A percentile compares a stretch with the other conserved stretches of the same genome.
These are phyloP conservation scores for Phytophthora pini DNA, from an alignment of 352 stramenopile genomes.

Conservation along the genomic window DNA sequence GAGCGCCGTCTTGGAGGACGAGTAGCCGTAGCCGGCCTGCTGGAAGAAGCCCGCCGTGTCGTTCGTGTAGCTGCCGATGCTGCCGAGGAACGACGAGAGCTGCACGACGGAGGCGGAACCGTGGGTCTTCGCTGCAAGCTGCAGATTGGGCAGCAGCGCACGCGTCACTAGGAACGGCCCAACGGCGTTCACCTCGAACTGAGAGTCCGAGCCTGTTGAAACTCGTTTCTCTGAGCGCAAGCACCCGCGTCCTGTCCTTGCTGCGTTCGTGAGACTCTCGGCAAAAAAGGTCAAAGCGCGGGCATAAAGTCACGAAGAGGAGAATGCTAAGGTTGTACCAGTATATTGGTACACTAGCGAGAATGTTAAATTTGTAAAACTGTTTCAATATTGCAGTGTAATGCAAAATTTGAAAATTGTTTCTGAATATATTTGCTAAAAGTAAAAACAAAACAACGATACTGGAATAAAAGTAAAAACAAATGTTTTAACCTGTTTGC, in stretches of 20 bases:
- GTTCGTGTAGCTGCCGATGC: slow-evolving; percentile 28
- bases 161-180: slow-evolving; percentile 54
- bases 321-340: not conserved
- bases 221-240: not conserved
- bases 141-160: slow-evolving; percentile 45
- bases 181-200: slow-evolving; percentile 24
- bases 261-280: not conserved
- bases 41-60: slow-evolving; percentile 9
- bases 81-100: slow-evolving; percentile 50
- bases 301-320: not conserved
- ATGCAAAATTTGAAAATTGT: too few relatives aligned
- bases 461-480: too few relatives aligned
- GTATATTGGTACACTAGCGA: too few relatives aligned
- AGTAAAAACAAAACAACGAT: too few relatives aligned
- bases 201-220: not conserved
- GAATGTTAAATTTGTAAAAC: too few relatives aligned
- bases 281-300: not conserved
- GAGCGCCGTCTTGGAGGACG: slow-evolving; percentile 55
- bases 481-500: too few relatives aligned
- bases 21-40: slow-evolving; percentile 58
- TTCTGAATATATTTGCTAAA: too few relatives aligned
- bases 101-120: slow-evolving; percentile 49
- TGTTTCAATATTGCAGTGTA: too few relatives aligned
- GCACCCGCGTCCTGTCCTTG: not conserved
- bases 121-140: slow-evolving; percentile 33